These are phyloP conservation scores for Macadamia integrifolia DNA, from an alignment of 164 flowering plant genomes.

Conservation along the genomic window DNA sequence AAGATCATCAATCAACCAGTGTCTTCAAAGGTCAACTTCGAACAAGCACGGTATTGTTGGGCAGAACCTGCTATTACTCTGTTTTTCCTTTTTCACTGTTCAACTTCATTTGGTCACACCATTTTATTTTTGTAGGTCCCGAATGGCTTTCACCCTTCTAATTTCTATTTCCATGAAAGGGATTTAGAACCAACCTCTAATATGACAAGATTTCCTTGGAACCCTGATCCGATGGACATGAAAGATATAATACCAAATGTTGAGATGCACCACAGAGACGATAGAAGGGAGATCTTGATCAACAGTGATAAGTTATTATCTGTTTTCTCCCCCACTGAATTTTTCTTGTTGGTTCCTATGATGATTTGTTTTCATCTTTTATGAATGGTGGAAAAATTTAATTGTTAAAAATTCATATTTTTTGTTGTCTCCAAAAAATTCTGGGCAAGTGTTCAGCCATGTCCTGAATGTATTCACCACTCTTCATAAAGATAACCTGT, in stretches of 20 bases:
- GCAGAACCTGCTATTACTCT: background rate
- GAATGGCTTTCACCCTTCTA: slow-evolving; percentile 21
- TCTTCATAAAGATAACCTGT: no score
- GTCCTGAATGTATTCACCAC: no score
- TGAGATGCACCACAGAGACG: slow-evolving; percentile 18
- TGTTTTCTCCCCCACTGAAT: no score
- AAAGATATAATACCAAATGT: slow-evolving; percentile 11
- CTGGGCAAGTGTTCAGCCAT: no score
- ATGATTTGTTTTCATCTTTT: no score
- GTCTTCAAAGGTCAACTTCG: slow-evolving; percentile 27
- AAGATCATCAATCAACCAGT: slow-evolving; percentile 15
- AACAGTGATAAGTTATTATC: slow-evolving; percentile 16
- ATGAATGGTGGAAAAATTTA: no score
- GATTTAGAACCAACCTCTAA: slow-evolving; percentile 22
- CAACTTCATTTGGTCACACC: background rate
- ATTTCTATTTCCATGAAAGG: slow-evolving; percentile 21
- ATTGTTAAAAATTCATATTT: no score
- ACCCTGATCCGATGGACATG: slow-evolving; percentile 18
- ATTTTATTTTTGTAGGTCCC: slow-evolving; percentile 30
- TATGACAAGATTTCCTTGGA: slow-evolving; percentile 26
- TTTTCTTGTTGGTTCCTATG: no score
- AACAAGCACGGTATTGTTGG: slow-evolving; percentile 37
- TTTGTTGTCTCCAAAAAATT: no score
- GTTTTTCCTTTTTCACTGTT: background rate
- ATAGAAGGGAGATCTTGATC: slow-evolving; percentile 9